Conservation (phyloP, 495 filamentous ascomycete species). For the Apiosordaria backusii region DNA sequence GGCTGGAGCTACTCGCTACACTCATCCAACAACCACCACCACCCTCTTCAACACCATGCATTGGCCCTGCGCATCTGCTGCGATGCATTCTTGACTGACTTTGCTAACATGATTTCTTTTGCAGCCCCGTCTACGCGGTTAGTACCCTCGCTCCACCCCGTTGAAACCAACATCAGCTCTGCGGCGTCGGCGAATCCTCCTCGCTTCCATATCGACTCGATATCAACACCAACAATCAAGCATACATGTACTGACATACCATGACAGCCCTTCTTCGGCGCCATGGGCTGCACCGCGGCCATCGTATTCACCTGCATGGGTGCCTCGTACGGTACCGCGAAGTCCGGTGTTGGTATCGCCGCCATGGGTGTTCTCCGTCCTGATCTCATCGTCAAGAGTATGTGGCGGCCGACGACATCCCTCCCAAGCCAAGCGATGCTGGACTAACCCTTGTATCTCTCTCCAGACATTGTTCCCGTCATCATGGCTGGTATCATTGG, state of each 20-base stretch:
- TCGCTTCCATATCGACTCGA: conserved; percentile 16
- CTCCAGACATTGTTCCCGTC: conserved; percentile 92
- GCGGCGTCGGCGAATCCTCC: conserved; percentile 8
- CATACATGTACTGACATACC: conserved; percentile 11
- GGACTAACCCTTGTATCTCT: neutral
- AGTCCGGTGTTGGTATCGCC: conserved; percentile 97
- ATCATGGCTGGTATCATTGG: conserved; percentile 99
- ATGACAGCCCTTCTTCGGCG: conserved; percentile 92
- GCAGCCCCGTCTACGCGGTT: conserved; percentile 97
- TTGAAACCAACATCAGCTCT: conserved; percentile 10
- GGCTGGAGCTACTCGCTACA: conserved; percentile 23
- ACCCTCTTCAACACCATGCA: conserved; percentile 3
- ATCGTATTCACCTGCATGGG: conserved; percentile 99
- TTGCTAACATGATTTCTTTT: conserved; percentile 26
- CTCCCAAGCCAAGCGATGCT: neutral
- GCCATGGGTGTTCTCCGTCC: conserved; percentile 97
- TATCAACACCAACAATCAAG: conserved; percentile 4
- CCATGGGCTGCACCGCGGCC: conserved; percentile 96
- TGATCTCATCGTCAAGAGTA: conserved; percentile 99
- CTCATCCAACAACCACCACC: conserved; percentile 27
- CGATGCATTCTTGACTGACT: neutral
- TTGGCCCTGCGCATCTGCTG: neutral
- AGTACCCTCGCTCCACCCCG: conserved; percentile 49
- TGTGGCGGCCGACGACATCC: conserved; percentile 11
- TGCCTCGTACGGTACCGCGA: conserved; percentile 97